Conservation (phyloP, 2,329 filamentous ascomycete species). For the Aphanoascus verrucosus region DNA sequence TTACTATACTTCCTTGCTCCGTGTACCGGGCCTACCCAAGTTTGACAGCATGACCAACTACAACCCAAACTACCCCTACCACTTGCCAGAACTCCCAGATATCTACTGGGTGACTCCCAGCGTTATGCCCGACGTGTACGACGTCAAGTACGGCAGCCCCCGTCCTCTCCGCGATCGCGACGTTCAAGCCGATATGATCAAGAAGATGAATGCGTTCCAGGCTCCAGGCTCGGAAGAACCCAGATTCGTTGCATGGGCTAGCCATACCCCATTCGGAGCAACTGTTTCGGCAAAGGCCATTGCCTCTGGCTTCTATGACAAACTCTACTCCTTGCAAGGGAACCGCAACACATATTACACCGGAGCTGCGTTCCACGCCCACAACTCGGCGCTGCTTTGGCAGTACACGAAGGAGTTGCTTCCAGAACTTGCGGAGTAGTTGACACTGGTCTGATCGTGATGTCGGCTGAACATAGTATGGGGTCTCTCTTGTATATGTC, state of each 20-base stretch:
- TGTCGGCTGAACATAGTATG: too few relatives aligned
- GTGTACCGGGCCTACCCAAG: slow-evolving; percentile 25
- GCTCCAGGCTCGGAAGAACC: not conserved
- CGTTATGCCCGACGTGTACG: slow-evolving; percentile 9
- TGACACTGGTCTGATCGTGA: too few relatives aligned
- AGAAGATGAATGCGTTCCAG: slow-evolving; percentile 17
- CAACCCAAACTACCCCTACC: slow-evolving; percentile 20
- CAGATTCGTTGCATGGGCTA: slow-evolving; percentile 23
- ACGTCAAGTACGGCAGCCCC: slow-evolving; percentile 1
- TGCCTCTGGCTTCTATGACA: slow-evolving; percentile 30
- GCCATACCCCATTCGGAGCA: slow-evolving; percentile 29
- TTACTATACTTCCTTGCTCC: slow-evolving; percentile 29
- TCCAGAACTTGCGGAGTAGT: not conserved
- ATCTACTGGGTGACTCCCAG: slow-evolving; percentile 19
- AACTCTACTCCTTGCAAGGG: slow-evolving; percentile 34
- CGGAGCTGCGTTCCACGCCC: slow-evolving; percentile 27
- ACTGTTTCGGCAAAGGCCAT: slow-evolving; percentile 26
- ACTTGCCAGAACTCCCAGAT: slow-evolving; percentile 22
- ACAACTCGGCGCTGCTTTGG: slow-evolving; percentile 14
- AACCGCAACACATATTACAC: slow-evolving; percentile 34
- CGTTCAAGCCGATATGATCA: slow-evolving; percentile 21
- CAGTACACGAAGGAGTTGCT: slow-evolving; percentile 14
- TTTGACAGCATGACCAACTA: slow-evolving; percentile 18
- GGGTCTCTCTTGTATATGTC: too few relatives aligned
- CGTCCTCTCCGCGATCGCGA: slow-evolving; percentile 16